Evolutionary conservation across 1,284 basidiomycete species (phyloP), one percentile per base, ranked within the genome.

Genomic region (Rhodotorula sp.): DNA sequence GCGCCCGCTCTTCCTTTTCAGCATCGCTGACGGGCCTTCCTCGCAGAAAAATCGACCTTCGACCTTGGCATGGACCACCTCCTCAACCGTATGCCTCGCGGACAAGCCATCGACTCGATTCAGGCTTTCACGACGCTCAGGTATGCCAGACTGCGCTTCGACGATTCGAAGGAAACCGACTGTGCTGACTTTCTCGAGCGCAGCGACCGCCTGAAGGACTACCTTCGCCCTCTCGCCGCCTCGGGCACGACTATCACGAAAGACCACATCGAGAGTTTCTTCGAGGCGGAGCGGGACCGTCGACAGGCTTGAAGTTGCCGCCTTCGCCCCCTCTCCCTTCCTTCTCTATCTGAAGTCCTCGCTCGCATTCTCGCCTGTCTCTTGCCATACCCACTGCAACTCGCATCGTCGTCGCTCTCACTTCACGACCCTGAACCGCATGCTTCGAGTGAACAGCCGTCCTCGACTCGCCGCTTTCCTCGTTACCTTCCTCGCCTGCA

Each of bases 1-100:
- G 17, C 4, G 29, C 53, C 5, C 30, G 7, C 9, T 19, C 5
- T 4, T 2, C 48, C 3, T 2, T 19, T 17, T 2, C 13, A 53
- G n/a, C 22, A 17, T 7, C 32, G n/a, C 11, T 20, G 19, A n/a
- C 5, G 66, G 70, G n/a, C n/a, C 1, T 61, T 67, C 57, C 70
- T 72, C 13, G 74, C 76, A 65, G 69, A 70, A 44, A 74, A 76
- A 27, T 79, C 79, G 17, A 80, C 79, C 17, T 80, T 80, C 70
- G 81, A 81, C 59, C 74, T 80, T 39, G 81, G 79, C n/a, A 77
- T 81, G 72, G 78, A 78, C 29, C 79, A 80, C 34, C 76, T 82
- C 24, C 13, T 59, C 52, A 73, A 72, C 2, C 72, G 71, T 27
- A 77, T 82, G 73, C 81, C 81, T n/a, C 73, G 80, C 13, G 77